Evolutionary conservation across 225 moss, liverwort and hornwort species (phyloP), one percentile per base, ranked within the genome.

Genomic region (Sphagnum tenellum): DNA sequence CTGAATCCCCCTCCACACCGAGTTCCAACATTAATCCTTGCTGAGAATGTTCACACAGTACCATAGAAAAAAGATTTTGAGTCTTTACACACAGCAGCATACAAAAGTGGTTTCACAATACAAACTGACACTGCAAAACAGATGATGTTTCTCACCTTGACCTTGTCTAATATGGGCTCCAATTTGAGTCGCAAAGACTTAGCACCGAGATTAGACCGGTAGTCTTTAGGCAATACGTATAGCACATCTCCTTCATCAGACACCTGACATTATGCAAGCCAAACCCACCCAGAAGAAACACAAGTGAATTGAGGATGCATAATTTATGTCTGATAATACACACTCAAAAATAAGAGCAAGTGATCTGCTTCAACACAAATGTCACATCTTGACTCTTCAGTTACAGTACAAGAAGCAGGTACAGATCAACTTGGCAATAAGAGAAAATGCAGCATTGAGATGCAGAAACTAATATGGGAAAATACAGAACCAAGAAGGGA

Each of bases 161-260:
- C 72, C 75, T 98, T 98, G 70, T 86, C 84, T 8, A 98, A 64
- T 14, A 81, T 63, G 46, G 98, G 98, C 75, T 98, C 98, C 63
- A 89, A 69, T 86, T 90, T 93, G 76, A 98, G 69, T 77, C 90
- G 81, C 64, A 98, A 69, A n/a, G 98, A 98, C 74, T 93, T 98
- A 9, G 77, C 62, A 50, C 80, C 62, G 55, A 98, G 80, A 71
- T 90, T 93, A 45, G 87, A 59, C 66, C 98, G 90, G 68, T 89
- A 98, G 61, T 98, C 84, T 73, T 88, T 88, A 46, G 98, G 98
- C 66, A 98, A 81, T 56, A 84, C 85, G 74, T 98, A 98, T 56
- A 98, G 78, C 50, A 98, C 98, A 70, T 98, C 98, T n/a, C 98
- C 98, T 74, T 98, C 98, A 75, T 98, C 93, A 54, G 98, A 98